Evolutionary conservation across 202 grass and related monocot genomes (phyloP), one percentile per base, ranked within the genome.

Genomic region (Setaria viridis): DNA sequence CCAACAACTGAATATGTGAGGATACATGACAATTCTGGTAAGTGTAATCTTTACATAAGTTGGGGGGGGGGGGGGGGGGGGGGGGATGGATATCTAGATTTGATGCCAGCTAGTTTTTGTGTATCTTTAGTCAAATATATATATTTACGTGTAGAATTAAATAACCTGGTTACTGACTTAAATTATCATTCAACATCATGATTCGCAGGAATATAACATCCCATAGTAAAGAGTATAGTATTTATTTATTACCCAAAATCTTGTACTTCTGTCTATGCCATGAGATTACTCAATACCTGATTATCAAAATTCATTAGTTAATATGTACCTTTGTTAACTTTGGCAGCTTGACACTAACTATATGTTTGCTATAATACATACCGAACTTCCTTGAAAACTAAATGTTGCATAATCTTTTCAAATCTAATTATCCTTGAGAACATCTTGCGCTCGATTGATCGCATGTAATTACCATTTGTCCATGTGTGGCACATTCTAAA

Each of bases 1-100:
- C 50, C 30, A 72, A 48, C 20, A 62, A 33, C 69, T 74, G 11
- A 62, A 83, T 37, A 49, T 51, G 57, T 64, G 35, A 65, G 32
- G 11, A 83, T 41, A 83, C 9, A 82, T 49, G 16, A 4, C n/a
- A 13, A 9, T 9, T 82, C 67, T 62, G 37, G 33, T 14, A 71
- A 14, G 15, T 15, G 17, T 10, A 12, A 55, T 34, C 2, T 43
- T 7, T 30, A 82, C 56, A 37, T 57, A 30, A 39, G 45, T 59
- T 25, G 19, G 25, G 25, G 25, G 25, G 25, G 25, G 25, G 25
- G 25, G 25, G 25, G 25, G 25, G 25, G 25, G 25, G 25, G 25
- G 25, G 25, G 25, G 25, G 25, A 59, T 12, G 5, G 11, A 77
- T 8, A 2, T 42, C 55, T 29, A 60, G 55, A 41, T 62, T 77